A percentile compares a stretch with the other conserved stretches of the same genome.
These are phyloP conservation scores for Volvox africanus DNA, from an alignment of 139 green algal species.

Conservation along the genomic window DNA sequence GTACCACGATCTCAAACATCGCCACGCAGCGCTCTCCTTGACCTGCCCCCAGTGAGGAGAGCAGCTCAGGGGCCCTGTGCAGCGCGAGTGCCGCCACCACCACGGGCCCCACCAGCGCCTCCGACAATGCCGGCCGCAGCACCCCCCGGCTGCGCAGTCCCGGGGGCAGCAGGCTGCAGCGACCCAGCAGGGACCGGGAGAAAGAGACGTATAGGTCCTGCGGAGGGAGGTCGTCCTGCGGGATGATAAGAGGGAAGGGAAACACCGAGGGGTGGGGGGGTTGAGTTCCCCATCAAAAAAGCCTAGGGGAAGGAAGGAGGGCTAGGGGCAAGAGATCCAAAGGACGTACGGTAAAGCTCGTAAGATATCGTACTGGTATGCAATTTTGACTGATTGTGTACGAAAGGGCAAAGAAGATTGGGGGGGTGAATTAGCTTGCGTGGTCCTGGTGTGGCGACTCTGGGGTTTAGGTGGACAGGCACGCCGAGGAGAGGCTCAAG, in stretches of 20 bases:
- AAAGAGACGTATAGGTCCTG: constrained; percentile 11
- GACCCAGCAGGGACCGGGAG: constrained; percentile 1
- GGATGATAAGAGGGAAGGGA: not conserved
- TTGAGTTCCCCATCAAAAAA: no score
- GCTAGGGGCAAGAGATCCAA: no score
- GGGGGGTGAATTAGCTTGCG: not conserved
- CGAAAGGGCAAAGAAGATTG: not conserved
- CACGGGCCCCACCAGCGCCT: constrained; percentile 36
- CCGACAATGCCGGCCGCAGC: not conserved
- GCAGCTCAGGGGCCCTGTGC: not conserved
- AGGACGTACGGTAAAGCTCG: no score
- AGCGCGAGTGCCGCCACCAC: constrained; percentile 13
- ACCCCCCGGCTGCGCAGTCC: not conserved
- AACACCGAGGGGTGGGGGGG: no score
- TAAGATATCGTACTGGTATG: no score
- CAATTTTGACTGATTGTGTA: no score
- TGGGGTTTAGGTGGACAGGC: not conserved
- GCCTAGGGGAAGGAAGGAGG: no score
- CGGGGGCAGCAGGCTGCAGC: constrained; percentile 11
- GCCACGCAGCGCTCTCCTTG: not conserved
- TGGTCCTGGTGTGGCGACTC: no score
- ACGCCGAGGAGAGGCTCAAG: not conserved
- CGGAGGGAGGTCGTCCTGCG: not conserved
- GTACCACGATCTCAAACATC: constrained; percentile 16
- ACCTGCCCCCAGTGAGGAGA: not conserved